Evolutionary conservation across 108 stramenopile genomes (phyloP), one percentile per base, ranked within the genome.

Genomic region (Asterionellopsis glacialis): DNA sequence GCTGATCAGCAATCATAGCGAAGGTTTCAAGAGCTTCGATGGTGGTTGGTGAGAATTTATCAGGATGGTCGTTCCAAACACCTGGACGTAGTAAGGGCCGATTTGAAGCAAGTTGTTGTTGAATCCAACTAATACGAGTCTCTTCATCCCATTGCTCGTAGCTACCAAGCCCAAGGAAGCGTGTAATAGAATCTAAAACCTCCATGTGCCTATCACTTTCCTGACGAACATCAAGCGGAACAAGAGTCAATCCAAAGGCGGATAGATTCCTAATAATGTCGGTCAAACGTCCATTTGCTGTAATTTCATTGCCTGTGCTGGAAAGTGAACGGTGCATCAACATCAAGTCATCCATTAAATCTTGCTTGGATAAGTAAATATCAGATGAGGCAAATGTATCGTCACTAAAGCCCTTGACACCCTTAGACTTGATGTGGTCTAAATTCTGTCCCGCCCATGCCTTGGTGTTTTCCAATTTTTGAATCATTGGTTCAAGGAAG

Each of bases 221-320:
- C 69, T 98, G 95, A 9, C 97, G 91, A 14, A 98, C 74, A 64
- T 98, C 97, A 28, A 98, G 70, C 1, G 95, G 94, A 10, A 87
- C 73, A 39, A 98, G 61, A 19, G 92, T 94, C 39, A 96, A 65
- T n/a, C 97, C 97, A 70, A 98, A 98, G 57, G 93, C 81, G 14
- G 82, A 69, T 9, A 95, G 68, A 47, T 96, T 90, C 24, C 96
- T 78, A 65, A 97, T 90, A 39, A 92, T 64, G 65, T 98, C 96
- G 5, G 74, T 69, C 26, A 98, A 73, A 2, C 73, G 63, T 4
- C 97, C 97, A 62, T 88, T 74, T n/a, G 97, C 95, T 22, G 80
- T 68, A 11, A 87, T 71, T 21, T 57, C 70, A 60, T 94, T 89
- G 9, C 90, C 94, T 9, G 92, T 94, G 1, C 78, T 81, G 33